Conservation (phyloP, 2,329 filamentous ascomycete genomes). For the Exophiala dermatitidis region DNA sequence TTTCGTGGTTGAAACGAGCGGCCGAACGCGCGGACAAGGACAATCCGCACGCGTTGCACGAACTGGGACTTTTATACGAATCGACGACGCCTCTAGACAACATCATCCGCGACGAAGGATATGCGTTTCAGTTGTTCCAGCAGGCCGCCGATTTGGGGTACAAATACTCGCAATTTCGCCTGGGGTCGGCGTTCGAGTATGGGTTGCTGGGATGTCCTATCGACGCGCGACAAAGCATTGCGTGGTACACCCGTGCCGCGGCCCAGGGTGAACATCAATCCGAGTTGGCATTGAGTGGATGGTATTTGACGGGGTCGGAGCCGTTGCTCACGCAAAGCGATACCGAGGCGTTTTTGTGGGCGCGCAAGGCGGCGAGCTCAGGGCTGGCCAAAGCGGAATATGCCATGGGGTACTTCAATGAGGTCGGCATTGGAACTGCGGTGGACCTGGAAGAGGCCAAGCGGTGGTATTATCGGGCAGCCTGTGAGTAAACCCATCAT, state of each 20-base stretch:
- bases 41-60: constrained; percentile 91
- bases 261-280: constrained; percentile 90
- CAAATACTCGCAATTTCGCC: constrained; percentile 86
- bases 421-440: constrained; percentile 83
- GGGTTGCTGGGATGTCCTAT: constrained; percentile 74
- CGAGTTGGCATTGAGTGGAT: constrained; percentile 76
- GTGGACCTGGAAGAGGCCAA: constrained; percentile 91
- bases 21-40: constrained; percentile 80
- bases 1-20: constrained; percentile 87
- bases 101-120: constrained; percentile 71
- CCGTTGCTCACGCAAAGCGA: constrained; percentile 86
- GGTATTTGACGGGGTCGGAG: constrained; percentile 89
- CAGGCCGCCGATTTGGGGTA: constrained; percentile 84
- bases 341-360: constrained; percentile 95
- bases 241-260: constrained; percentile 88
- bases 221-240: constrained; percentile 76
- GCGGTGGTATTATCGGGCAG: constrained; percentile 95
- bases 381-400: constrained; percentile 92
- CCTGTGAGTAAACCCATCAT: constrained; percentile 58
- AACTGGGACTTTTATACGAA: constrained; percentile 62
- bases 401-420: constrained; percentile 85
- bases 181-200: constrained; percentile 86
- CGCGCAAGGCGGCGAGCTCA: constrained; percentile 80
- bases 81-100: constrained; percentile 55
- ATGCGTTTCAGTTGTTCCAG: constrained; percentile 73